Percentiles rank a stretch among this genome's conserved stretches.
phyloP scores from a whole-genome alignment of 768 basidiomycete genomes.

The Leccinum broughii region DNA sequence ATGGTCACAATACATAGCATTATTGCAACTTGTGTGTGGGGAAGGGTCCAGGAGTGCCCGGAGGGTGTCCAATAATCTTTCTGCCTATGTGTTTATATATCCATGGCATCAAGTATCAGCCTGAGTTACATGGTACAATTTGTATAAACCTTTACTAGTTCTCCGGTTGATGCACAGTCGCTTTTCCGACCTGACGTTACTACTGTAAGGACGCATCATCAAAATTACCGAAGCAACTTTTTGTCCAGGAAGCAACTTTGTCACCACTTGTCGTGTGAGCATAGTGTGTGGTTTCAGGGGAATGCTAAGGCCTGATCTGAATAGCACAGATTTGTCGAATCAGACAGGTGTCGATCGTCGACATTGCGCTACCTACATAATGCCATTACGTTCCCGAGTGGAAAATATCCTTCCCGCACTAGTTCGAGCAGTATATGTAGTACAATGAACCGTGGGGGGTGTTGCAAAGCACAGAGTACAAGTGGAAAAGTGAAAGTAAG shows the following conservation, averaged over 20 bases:
- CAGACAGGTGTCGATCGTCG: background rate
- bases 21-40: too few species aligned
- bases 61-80: background rate
- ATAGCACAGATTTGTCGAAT: background rate
- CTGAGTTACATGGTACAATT: background rate
- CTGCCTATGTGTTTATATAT: background rate
- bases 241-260: background rate
- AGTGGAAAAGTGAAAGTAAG: background rate
- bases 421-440: background rate
- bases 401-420: background rate
- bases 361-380: background rate
- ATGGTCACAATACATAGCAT: too few species aligned
- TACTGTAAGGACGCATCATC: too few species aligned
- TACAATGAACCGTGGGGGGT: background rate
- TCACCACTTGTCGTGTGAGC: background rate
- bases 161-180: too few species aligned
- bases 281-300: background rate
- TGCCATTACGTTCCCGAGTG: background rate
- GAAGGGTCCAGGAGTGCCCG: too few species aligned
- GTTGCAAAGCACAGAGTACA: background rate
- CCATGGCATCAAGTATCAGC: background rate
- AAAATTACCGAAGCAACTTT: background rate
- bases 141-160: background rate
- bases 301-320: background rate
- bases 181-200: too few species aligned